Conservation (phyloP, 306 rosid genomes). For the Inga oerstediana region DNA sequence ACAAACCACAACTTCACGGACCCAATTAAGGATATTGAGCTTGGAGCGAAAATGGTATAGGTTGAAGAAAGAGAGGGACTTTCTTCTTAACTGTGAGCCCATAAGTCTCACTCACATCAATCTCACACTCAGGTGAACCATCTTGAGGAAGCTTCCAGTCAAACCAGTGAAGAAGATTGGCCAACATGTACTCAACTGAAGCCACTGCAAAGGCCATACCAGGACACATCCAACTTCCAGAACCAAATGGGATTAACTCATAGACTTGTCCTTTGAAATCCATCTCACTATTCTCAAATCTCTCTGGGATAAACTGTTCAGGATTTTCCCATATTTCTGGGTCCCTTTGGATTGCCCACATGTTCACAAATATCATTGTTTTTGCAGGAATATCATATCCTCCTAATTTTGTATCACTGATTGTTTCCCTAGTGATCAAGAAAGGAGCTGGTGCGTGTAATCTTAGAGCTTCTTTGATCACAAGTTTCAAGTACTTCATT, state of each 20-base stretch:
- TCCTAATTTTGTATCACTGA: background rate
- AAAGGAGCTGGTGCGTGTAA: constrained; percentile 47
- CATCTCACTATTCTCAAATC: too few species aligned
- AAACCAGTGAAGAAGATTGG: too few species aligned
- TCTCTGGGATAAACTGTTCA: too few species aligned
- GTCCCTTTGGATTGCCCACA: too few species aligned
- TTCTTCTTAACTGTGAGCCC: constrained; percentile 33
- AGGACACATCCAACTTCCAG: constrained; percentile 14
- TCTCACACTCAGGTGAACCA: background rate
- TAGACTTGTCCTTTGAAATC: too few species aligned
- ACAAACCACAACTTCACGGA: too few species aligned
- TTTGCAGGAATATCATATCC: constrained; percentile 25
- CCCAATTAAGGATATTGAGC: background rate
- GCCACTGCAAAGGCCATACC: constrained; percentile 21
- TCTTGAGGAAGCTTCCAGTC: constrained; percentile 41
- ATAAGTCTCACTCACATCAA: background rate
- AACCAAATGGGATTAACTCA: constrained; percentile 30
- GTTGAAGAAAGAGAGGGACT: constrained; percentile 32
- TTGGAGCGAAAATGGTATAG: background rate
- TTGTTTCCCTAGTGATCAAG: constrained; percentile 36
- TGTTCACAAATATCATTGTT: background rate
- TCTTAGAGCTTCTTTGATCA: constrained; percentile 41
- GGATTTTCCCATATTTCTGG: too few species aligned
- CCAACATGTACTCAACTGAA: too few species aligned
- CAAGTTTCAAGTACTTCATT: background rate